phyloP scores from a whole-genome alignment of 2,329 filamentous ascomycete species.

The Exophiala bonariae region DNA sequence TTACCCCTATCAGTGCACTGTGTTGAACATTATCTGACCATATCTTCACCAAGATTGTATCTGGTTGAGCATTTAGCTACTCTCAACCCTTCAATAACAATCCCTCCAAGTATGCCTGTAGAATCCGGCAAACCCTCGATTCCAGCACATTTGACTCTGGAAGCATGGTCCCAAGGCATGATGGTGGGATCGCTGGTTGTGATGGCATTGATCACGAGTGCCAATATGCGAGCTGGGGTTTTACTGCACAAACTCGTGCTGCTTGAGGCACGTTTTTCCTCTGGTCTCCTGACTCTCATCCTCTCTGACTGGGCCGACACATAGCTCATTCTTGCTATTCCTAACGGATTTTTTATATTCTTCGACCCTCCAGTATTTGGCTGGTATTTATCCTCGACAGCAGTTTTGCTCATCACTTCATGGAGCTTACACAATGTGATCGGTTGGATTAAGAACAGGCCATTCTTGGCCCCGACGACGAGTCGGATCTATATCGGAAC shows the following conservation, averaged over 20 bases:
- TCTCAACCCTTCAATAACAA: no score
- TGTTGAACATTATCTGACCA: no score
- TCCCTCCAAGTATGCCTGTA: no score
- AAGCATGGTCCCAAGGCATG: slow-evolving; percentile 51
- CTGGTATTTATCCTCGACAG: slow-evolving; percentile 63
- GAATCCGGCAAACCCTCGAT: neutral
- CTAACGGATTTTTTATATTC: slow-evolving; percentile 62
- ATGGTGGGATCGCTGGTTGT: slow-evolving; percentile 52
- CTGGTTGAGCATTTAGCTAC: no score
- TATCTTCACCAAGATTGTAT: no score
- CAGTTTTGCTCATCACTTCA: slow-evolving; percentile 59
- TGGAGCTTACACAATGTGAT: slow-evolving; percentile 66
- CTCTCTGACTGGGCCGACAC: slow-evolving; percentile 27
- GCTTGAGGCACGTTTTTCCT: neutral
- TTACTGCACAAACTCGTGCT: slow-evolving; percentile 52
- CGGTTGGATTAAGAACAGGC: slow-evolving; percentile 65
- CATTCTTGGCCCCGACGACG: slow-evolving; percentile 52
- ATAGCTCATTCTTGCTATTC: slow-evolving; percentile 58
- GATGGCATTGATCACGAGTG: slow-evolving; percentile 49
- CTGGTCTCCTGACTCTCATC: neutral
- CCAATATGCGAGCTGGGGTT: slow-evolving; percentile 51
- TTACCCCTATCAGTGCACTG: no score
- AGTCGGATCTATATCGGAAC: slow-evolving; percentile 59
- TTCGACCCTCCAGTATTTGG: slow-evolving; percentile 56
- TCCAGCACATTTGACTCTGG: slow-evolving; percentile 37